These are phyloP conservation scores for Alnus rubra DNA, from an alignment of 306 rosid genomes.

Conservation along the genomic window DNA sequence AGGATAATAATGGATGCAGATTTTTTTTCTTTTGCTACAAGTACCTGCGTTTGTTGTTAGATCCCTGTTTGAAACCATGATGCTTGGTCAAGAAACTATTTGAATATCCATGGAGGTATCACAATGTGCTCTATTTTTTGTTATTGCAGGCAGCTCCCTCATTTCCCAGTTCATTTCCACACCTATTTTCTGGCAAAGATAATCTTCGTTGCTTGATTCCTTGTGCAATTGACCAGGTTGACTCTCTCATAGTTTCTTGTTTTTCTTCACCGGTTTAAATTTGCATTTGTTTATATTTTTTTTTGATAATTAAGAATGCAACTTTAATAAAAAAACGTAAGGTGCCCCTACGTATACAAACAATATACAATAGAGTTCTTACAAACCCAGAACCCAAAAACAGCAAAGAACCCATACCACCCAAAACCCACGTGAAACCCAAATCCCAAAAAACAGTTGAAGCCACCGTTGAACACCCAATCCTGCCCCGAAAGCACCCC, in stretches of 20 bases:
- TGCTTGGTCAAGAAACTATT: slow-evolving; percentile 1
- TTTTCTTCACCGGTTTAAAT: slow-evolving; percentile 5
- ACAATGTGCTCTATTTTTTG: slow-evolving; percentile 23
- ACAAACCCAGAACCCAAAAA: too few species aligned
- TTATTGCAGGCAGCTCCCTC: slow-evolving; percentile 89
- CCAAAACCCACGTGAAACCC: too few species aligned
- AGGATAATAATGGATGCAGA: neutral
- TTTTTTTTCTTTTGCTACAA: neutral
- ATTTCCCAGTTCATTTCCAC: slow-evolving; percentile 97
- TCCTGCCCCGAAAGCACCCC: too few species aligned
- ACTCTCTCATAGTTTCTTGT: slow-evolving; percentile 2
- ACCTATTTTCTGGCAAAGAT: slow-evolving; percentile 74
- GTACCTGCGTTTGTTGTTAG: neutral
- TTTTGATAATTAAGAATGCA: too few species aligned
- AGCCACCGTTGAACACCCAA: too few species aligned
- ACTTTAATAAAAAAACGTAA: too few species aligned
- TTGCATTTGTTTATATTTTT: neutral
- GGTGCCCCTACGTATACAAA: too few species aligned
- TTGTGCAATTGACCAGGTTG: slow-evolving; percentile 96
- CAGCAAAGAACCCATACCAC: too few species aligned
- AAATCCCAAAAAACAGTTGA: too few species aligned
- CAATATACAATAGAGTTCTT: too few species aligned
- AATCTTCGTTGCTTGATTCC: slow-evolving; percentile 89
- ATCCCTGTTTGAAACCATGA: neutral
- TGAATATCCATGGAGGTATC: slow-evolving; percentile 26